These are phyloP conservation scores for Coemansia sp. DNA, from an alignment of 192 early-diverging fungal species.

Conservation along the genomic window DNA sequence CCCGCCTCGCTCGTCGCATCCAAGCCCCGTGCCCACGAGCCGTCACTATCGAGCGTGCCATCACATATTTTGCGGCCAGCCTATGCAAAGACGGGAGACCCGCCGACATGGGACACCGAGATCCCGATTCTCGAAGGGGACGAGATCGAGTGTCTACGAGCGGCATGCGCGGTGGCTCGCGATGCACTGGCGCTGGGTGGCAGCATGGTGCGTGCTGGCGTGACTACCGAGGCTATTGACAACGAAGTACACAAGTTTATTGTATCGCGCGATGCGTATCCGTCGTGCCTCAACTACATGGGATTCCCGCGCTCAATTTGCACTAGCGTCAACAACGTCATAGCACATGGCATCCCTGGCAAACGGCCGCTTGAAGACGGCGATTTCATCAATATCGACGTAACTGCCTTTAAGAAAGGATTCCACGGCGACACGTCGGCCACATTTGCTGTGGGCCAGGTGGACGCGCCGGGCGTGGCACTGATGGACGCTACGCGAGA, in stretches of 20 bases:
- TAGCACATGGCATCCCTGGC: constrained; percentile 78
- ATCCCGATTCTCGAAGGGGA: constrained; percentile 48
- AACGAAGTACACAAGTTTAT: constrained; percentile 57
- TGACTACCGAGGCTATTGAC: constrained; percentile 58
- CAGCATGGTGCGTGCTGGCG: constrained; percentile 49
- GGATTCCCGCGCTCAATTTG: constrained; percentile 76
- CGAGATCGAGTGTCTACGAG: constrained; percentile 49
- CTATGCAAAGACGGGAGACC: constrained; percentile 59
- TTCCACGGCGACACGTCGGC: constrained; percentile 75
- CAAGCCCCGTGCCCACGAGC: constrained; percentile 31
- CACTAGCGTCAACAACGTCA: constrained; percentile 82
- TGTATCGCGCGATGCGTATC: constrained; percentile 60
- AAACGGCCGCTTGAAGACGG: constrained; percentile 60
- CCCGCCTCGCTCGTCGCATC: constrained; percentile 17
- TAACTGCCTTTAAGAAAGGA: constrained; percentile 66
- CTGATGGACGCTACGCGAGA: constrained; percentile 62
- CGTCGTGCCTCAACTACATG: constrained; percentile 76
- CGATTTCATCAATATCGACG: constrained; percentile 79
- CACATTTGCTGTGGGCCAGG: constrained; percentile 62
- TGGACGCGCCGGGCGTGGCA: constrained; percentile 57
- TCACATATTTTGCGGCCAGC: constrained; percentile 54
- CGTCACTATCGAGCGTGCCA: constrained; percentile 34
- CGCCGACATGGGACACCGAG: constrained; percentile 46
- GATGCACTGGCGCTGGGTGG: constrained; percentile 59
- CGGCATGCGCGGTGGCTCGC: constrained; percentile 59